Percentiles rank a stretch among this genome's conserved stretches.
Evolutionary conservation across 2,329 filamentous ascomycete genomes (phyloP).

Genomic region (Pezicula rhizophila): DNA sequence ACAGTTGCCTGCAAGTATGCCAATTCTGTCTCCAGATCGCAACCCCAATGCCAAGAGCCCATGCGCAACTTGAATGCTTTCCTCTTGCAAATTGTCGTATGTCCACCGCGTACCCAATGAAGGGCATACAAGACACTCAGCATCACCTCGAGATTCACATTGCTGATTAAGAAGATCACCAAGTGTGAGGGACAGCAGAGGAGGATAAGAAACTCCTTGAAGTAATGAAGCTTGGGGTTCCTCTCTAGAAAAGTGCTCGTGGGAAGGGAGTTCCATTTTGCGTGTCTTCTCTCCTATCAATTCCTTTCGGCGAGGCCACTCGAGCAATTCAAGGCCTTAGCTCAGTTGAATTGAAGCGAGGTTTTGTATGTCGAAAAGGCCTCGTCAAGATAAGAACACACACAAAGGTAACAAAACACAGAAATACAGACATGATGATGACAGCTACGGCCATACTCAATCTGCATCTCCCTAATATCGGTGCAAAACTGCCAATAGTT

Average conservation of each 20-base stretch:
- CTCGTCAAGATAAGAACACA: constrained; percentile 50
- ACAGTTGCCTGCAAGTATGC: constrained; percentile 19
- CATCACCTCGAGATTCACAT: constrained; percentile 55
- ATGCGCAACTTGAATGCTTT: constrained; percentile 55
- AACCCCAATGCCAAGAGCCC: constrained; percentile 43
- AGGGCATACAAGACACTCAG: constrained; percentile 66
- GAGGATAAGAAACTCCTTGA: constrained; percentile 43
- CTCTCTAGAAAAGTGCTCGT: no score
- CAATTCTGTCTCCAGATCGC: constrained; percentile 12
- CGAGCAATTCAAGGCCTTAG: no score
- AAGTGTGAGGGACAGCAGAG: constrained; percentile 64
- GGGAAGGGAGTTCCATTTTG: no score
- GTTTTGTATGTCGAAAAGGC: constrained; percentile 30
- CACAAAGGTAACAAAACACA: no score
- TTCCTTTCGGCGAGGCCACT: no score
- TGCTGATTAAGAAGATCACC: constrained; percentile 68
- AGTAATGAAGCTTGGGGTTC: no score
- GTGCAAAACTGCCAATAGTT: no score
- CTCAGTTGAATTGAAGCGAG: constrained; percentile 12
- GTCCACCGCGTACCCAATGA: constrained; percentile 75
- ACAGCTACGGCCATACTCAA: no score
- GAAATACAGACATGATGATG: no score
- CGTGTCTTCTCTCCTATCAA: no score
- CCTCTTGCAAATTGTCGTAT: constrained; percentile 58
- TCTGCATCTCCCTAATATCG: no score